Conservation (phyloP, 495 filamentous ascomycete species). For the Cenococcum geophilum region DNA sequence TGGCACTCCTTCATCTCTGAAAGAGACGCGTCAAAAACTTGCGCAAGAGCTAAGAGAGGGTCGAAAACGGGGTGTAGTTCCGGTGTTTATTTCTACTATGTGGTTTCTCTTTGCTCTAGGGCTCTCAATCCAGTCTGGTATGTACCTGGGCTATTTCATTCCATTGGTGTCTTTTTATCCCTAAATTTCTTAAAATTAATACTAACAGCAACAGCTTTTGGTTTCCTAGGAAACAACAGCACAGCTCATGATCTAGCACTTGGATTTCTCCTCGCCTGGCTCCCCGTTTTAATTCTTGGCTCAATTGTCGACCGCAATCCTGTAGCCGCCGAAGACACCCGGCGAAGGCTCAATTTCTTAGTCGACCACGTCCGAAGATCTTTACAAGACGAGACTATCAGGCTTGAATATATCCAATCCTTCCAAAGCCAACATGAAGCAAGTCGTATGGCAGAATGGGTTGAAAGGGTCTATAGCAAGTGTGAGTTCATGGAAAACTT, state of each 20-base stretch:
- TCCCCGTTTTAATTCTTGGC: conserved; percentile 45
- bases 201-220: conserved; percentile 36
- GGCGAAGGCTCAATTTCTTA: conserved; percentile 38
- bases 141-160: not conserved
- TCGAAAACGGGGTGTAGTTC: conserved; percentile 40
- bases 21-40: conserved; percentile 30
- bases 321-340: conserved; percentile 36
- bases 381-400: conserved; percentile 26
- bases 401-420: conserved; percentile 25
- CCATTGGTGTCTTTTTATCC: too few species aligned
- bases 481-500: conserved; percentile 28
- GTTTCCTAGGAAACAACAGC: conserved; percentile 36
- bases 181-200: not conserved
- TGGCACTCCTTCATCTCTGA: conserved; percentile 17
- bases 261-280: conserved; percentile 45
- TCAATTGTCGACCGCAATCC: conserved; percentile 49
- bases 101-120: conserved; percentile 41
- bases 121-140: conserved; percentile 41
- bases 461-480: conserved; percentile 12
- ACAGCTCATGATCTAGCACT: conserved; percentile 46
- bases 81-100: conserved; percentile 40
- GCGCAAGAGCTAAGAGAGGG: conserved; percentile 38
- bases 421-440: conserved; percentile 1
- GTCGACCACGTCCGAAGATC: conserved; percentile 36
- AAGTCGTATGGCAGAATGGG: conserved; percentile 8